A percentile compares a stretch with the other conserved stretches of the same genome.
Conservation (phyloP, 2,329 filamentous ascomycete genomes). For the Cladosporium sp. region DNA sequence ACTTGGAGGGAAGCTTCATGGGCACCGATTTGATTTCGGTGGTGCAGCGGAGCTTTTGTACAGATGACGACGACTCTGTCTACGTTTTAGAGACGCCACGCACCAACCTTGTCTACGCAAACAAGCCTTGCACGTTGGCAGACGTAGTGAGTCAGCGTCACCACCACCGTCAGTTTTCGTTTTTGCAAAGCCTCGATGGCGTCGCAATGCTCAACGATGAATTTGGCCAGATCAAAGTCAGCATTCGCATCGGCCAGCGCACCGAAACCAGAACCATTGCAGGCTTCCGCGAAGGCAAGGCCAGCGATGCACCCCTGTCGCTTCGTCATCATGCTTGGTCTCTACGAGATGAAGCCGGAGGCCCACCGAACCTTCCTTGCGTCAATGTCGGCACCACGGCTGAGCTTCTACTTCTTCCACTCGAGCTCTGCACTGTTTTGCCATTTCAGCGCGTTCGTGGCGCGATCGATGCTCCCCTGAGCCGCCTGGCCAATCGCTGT, state of each 20-base stretch:
- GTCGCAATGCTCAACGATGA: background rate
- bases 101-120: too few relatives aligned
- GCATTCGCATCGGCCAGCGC: too few relatives aligned
- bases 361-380: background rate
- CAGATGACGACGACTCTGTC: too few relatives aligned
- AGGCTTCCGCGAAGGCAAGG: background rate
- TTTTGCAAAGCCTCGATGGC: background rate
- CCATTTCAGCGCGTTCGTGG: background rate
- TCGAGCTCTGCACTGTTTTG: background rate
- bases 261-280: background rate
- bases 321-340: background rate
- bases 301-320: background rate
- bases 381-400: background rate
- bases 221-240: too few relatives aligned
- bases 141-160: too few relatives aligned
- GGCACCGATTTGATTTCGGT: too few relatives aligned
- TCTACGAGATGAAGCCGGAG: background rate
- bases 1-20: too few relatives aligned
- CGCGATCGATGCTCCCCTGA: background rate
- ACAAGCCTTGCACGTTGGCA: too few relatives aligned
- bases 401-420: background rate
- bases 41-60: too few relatives aligned
- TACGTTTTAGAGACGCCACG: too few relatives aligned
- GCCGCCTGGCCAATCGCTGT: background rate
- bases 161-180: too few relatives aligned